A percentile compares a stretch with the other conserved stretches of the same genome.
phyloP scores from a whole-genome alignment of 495 filamentous ascomycete species.

The Trichoderma orchidacearum region DNA sequence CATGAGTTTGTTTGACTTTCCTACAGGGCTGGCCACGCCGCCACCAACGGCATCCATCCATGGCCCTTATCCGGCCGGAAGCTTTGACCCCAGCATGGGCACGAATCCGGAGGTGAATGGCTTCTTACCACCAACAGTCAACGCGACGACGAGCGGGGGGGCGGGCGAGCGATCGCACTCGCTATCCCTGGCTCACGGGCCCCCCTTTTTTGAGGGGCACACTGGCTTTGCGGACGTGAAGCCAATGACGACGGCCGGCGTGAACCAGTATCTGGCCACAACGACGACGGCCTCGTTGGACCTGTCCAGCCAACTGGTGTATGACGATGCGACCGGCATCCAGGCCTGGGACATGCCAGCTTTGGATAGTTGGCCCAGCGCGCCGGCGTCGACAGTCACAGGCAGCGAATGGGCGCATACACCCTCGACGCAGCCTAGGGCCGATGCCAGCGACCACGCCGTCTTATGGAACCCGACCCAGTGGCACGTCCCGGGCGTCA shows the following conservation, averaged over 20 bases:
- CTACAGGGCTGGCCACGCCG: conserved; percentile 22
- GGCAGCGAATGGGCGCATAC: not conserved
- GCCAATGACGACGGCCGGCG: not conserved
- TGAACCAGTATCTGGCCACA: not conserved
- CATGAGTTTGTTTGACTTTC: conserved; percentile 17
- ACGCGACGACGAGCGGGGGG: not conserved
- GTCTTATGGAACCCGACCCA: not conserved
- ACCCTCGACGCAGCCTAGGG: not conserved
- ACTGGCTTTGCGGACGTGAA: conserved; percentile 1
- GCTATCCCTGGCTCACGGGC: not conserved
- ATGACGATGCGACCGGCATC: not conserved
- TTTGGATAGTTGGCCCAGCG: not conserved
- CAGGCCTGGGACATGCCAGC: conserved; percentile 1
- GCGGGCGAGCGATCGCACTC: not conserved
- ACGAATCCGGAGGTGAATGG: not conserved
- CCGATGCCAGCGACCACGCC: not conserved
- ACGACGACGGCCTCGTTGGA: not conserved
- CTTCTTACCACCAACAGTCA: not conserved
- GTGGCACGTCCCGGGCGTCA: not conserved
- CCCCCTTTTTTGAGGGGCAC: not conserved
- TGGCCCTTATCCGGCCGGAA: conserved; percentile 12
- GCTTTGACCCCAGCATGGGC: conserved; percentile 5
- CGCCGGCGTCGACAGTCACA: not conserved
- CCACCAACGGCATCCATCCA: conserved; percentile 18
- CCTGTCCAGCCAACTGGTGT: not conserved